Conservation (phyloP, 2,329 filamentous ascomycete genomes). For the Pyrenophora seminiperda region DNA sequence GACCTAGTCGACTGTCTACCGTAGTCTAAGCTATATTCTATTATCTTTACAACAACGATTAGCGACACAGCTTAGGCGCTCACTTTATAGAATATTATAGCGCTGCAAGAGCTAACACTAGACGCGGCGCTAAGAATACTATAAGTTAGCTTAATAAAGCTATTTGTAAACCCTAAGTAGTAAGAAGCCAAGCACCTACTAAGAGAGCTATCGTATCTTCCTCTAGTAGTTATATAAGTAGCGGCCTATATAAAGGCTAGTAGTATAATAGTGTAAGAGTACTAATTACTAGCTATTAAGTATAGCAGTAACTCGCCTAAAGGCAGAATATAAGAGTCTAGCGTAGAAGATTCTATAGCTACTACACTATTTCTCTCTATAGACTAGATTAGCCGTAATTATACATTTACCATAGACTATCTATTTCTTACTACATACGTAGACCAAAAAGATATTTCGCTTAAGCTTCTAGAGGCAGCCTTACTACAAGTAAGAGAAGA, state of each 20-base stretch:
- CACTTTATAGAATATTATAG: constrained; percentile 22
- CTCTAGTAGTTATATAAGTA: constrained; percentile 26
- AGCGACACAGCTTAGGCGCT: constrained; percentile 16
- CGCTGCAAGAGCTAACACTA: constrained; percentile 19
- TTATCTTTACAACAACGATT: constrained; percentile 28
- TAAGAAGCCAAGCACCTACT: constrained; percentile 20
- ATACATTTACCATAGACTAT: constrained; percentile 42
- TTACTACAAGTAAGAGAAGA: constrained; percentile 13
- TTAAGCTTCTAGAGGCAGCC: constrained; percentile 22
- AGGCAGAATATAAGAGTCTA: constrained; percentile 26
- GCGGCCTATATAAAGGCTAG: constrained; percentile 23
- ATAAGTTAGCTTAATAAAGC: constrained; percentile 15
- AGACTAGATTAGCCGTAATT: constrained; percentile 28
- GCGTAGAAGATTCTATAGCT: constrained; percentile 47
- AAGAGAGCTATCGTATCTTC: constrained; percentile 24
- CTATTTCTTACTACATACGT: constrained; percentile 51
- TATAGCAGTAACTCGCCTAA: constrained; percentile 43
- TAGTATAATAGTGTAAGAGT: constrained; percentile 16
- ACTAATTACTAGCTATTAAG: constrained; percentile 14
- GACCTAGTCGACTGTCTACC: constrained; percentile 18
- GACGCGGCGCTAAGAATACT: constrained; percentile 25
- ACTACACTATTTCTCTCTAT: constrained; percentile 53
- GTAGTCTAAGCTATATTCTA: constrained; percentile 17
- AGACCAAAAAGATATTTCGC: constrained; percentile 24
- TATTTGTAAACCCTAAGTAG: constrained; percentile 12